Percentiles rank a stretch among this genome's conserved stretches.
These are phyloP conservation scores for Euclidium syriacum DNA, from an alignment of 345 rosid genomes.

Conservation along the genomic window DNA sequence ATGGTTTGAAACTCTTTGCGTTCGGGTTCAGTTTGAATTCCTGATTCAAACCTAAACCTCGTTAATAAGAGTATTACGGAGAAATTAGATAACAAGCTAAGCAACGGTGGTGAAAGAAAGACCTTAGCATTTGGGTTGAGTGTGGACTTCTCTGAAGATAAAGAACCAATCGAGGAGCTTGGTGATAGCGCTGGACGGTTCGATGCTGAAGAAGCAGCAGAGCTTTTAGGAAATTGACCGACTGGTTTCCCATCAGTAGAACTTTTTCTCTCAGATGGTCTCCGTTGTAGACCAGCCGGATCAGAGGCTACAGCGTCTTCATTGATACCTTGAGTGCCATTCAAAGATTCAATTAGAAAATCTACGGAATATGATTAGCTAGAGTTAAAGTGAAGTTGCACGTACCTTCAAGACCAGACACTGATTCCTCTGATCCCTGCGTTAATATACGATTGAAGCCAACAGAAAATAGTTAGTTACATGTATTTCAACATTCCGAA, in stretches of 20 bases:
- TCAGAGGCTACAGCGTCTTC: slow-evolving; percentile 35
- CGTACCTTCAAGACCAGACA: slow-evolving; percentile 26
- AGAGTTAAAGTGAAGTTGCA: neutral
- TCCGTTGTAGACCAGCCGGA: slow-evolving; percentile 25
- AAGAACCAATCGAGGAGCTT: slow-evolving; percentile 74
- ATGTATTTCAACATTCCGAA: neutral
- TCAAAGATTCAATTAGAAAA: neutral
- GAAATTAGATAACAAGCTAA: neutral
- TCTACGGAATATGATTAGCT: neutral
- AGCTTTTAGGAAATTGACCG: slow-evolving; percentile 27
- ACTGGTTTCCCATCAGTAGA: slow-evolving; percentile 38
- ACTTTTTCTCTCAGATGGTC: slow-evolving; percentile 20
- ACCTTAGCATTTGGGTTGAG: slow-evolving; percentile 93
- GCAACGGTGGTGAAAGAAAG: neutral
- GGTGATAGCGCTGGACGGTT: slow-evolving; percentile 62
- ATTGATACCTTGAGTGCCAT: slow-evolving; percentile 28
- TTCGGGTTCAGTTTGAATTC: slow-evolving; percentile 94
- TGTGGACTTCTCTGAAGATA: slow-evolving; percentile 68
- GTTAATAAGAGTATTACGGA: neutral
- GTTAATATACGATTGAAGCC: slow-evolving; percentile 5
- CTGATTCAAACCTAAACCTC: slow-evolving; percentile 32
- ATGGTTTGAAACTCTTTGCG: slow-evolving; percentile 88
- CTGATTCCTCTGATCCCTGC: slow-evolving; percentile 27
- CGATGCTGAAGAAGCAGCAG: slow-evolving; percentile 36
- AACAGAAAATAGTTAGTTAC: slow-evolving; percentile 5